Evolutionary conservation across 306 rosid species (phyloP), one percentile per base, ranked within the genome.

Genomic region (Malus sieversii): DNA sequence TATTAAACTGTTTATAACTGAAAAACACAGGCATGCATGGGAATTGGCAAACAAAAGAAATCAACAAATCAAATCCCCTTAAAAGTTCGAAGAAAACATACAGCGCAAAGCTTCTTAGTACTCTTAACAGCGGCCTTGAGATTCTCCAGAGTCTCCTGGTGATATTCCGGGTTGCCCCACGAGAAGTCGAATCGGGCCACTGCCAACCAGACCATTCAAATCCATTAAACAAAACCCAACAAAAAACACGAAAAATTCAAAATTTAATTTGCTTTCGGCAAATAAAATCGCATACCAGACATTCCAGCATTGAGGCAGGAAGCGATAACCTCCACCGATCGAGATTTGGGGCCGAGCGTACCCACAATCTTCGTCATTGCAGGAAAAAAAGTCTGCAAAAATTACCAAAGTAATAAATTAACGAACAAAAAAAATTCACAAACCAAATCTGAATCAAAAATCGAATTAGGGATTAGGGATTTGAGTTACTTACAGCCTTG

Each of bases 281-380:
- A 69, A 55, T 13, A 62, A 25, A 70, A 44, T 4, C 32, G 35
- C 30, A 46, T 79, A 96, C 99, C 99, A 19, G 99, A 96, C 99
- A 96, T 96, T 76, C 99, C 99, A 83, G 98, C 97, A 51, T 83
- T 85, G 70, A 96, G 96, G 71, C 99, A 96, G 3, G 82, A 83
- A 72, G 97, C 91, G 74, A 96, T 96, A 62, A 67, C 82, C 63
- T 92, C 93, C 64, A 80, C 81, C 13, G 98, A 87, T 87, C 93
- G 90, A 77, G 99, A 96, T 77, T 88, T 90, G 1, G 99, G 96
- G 8, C 99, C 99, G 9, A 96, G 85, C 20, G 99, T 96, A 19
- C 99, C 99, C 53, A 96, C 99, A 79, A 96, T 96, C 87, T 92
- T 96, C 48, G 98, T 94, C 97, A 94, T 88, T 66, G 97, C 96